Evolutionary conservation across 2,329 filamentous ascomycete species (phyloP).

Genomic region (Acrocalymma vagum): DNA sequence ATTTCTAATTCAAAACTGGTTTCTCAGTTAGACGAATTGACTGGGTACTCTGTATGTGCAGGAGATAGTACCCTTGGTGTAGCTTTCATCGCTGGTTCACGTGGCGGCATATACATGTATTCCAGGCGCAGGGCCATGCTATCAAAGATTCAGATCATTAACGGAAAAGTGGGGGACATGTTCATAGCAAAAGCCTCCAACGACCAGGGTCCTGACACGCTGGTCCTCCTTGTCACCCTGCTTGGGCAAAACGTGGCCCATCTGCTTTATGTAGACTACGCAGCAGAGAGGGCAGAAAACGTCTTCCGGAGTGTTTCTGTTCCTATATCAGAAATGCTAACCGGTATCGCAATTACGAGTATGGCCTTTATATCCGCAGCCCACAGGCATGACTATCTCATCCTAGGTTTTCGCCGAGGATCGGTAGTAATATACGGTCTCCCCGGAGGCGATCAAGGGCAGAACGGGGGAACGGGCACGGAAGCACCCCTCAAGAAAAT

Average conservation of each 20-base stretch:
- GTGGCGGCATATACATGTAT: conserved; percentile 55
- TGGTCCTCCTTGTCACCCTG: conserved; percentile 47
- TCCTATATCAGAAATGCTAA: conserved; percentile 38
- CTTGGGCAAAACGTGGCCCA: conserved; percentile 47
- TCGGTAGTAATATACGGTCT: conserved; percentile 58
- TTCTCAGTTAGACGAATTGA: conserved; percentile 47
- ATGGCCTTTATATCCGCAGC: conserved; percentile 45
- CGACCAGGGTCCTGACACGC: conserved; percentile 12
- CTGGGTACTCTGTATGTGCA: conserved; percentile 58
- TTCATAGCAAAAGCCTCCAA: conserved; percentile 30
- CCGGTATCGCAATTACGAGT: conserved; percentile 62
- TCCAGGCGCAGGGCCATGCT: conserved; percentile 21
- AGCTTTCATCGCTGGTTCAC: conserved; percentile 57
- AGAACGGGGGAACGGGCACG: too few species aligned
- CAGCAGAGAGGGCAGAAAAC: not conserved
- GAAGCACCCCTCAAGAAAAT: conserved; percentile 20
- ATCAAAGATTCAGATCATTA: conserved; percentile 31
- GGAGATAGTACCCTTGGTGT: conserved; percentile 45
- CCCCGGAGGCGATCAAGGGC: conserved; percentile 7
- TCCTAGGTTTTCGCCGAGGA: conserved; percentile 66
- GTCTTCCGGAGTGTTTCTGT: conserved; percentile 16
- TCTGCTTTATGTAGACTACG: conserved; percentile 31
- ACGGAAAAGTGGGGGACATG: conserved; percentile 52
- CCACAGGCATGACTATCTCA: conserved; percentile 41
- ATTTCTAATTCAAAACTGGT: conserved; percentile 38